These are phyloP conservation scores for Colletotrichum sp. DNA, from an alignment of 2,329 filamentous ascomycete species.

Conservation along the genomic window DNA sequence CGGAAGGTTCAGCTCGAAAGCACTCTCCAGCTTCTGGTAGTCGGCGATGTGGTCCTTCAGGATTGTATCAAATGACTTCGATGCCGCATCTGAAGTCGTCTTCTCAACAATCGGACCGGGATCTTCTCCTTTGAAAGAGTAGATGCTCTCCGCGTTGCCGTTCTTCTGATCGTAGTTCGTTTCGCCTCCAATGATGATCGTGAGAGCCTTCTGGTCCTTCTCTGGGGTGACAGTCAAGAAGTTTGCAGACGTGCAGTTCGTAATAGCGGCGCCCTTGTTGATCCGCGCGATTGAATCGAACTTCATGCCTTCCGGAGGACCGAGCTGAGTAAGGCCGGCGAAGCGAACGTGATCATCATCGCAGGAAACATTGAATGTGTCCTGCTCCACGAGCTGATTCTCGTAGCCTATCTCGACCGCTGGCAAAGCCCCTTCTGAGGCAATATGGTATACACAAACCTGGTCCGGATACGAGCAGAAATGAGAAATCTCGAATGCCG, in stretches of 20 bases:
- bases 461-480: slow-evolving; percentile 47
- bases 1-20: slow-evolving; percentile 49
- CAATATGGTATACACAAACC: slow-evolving; percentile 33
- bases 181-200: slow-evolving; percentile 47
- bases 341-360: slow-evolving; percentile 33
- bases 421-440: slow-evolving; percentile 36
- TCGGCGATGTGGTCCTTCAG: slow-evolving; percentile 42
- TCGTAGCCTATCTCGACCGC: slow-evolving; percentile 43
- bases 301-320: slow-evolving; percentile 46
- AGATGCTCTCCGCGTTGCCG: slow-evolving; percentile 46
- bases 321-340: slow-evolving; percentile 41
- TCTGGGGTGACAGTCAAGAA: slow-evolving; percentile 32
- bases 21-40: slow-evolving; percentile 40
- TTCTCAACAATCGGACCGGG: slow-evolving; percentile 43
- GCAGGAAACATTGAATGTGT: slow-evolving; percentile 35
- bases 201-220: slow-evolving; percentile 27
- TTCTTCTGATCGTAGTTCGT: slow-evolving; percentile 57
- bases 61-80: slow-evolving; percentile 36
- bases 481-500: slow-evolving; percentile 29
- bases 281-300: slow-evolving; percentile 42
- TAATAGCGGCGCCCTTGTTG: slow-evolving; percentile 19
- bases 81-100: slow-evolving; percentile 34
- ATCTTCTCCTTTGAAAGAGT: slow-evolving; percentile 54
- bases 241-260: slow-evolving; percentile 18
- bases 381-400: slow-evolving; percentile 39